These are phyloP conservation scores for Breviolum minutum DNA, from an alignment of 73 alveolate species.

Conservation along the genomic window DNA sequence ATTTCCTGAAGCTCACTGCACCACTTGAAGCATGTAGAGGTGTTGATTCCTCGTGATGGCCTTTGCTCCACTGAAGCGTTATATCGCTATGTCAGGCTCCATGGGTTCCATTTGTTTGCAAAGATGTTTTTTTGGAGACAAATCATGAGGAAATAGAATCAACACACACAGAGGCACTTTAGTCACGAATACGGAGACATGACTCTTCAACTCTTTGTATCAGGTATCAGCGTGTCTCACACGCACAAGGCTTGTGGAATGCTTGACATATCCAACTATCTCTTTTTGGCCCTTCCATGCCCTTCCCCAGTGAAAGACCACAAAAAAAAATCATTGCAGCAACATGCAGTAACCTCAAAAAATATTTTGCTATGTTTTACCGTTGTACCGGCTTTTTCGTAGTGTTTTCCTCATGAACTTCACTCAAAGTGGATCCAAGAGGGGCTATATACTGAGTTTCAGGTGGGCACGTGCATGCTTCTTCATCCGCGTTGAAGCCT, in stretches of 20 bases:
- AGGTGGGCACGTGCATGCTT: conserved; percentile 90
- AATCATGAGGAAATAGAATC: no score
- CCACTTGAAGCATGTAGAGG: not conserved
- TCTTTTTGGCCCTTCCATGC: not conserved
- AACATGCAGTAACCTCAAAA: no score
- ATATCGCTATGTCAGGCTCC: conserved; percentile 77
- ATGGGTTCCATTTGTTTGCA: not conserved
- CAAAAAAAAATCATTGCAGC: no score
- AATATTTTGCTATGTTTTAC: not conserved
- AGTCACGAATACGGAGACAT: no score
- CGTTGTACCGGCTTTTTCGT: no score
- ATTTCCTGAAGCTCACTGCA: not conserved
- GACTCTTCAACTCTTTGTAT: no score
- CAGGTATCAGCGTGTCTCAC: no score
- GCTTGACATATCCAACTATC: no score
- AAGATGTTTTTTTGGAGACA: not conserved
- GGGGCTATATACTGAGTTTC: not conserved
- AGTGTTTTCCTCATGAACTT: no score
- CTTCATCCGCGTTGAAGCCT: conserved; percentile 83
- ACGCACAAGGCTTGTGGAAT: no score
- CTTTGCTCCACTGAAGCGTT: conserved; percentile 80
- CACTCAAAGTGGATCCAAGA: no score
- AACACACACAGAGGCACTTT: no score
- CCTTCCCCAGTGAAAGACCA: not conserved
- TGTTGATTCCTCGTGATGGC: conserved; percentile 76